Conservation (phyloP, 306 rosid genomes). For the Quercus mongolica region DNA sequence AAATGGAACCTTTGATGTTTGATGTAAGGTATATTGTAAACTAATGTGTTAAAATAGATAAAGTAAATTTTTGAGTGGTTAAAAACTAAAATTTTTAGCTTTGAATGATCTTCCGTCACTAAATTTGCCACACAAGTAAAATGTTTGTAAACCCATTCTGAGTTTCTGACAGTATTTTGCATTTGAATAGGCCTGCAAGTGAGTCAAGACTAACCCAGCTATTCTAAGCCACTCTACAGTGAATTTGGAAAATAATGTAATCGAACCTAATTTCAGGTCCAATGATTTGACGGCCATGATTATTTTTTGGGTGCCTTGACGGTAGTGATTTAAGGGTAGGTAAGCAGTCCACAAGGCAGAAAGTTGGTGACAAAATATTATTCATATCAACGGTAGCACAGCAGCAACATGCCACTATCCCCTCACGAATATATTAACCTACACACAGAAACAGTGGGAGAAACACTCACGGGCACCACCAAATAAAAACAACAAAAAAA, state of each 20-base stretch:
- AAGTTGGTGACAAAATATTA: not conserved
- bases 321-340: constrained; percentile 10
- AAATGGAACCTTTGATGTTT: too few relatives aligned
- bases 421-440: constrained; percentile 38
- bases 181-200: constrained; percentile 8
- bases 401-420: constrained; percentile 18
- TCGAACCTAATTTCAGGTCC: not conserved
- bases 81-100: too few relatives aligned
- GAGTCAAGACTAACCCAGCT: not conserved
- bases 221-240: not conserved
- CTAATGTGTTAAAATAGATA: too few relatives aligned
- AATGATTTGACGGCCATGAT: constrained; percentile 11
- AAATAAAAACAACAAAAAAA: constrained; percentile 45
- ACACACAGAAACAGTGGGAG: constrained; percentile 49
- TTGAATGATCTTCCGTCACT: too few relatives aligned
- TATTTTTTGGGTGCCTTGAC: not conserved
- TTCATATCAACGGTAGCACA: not conserved
- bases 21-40: too few relatives aligned
- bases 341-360: not conserved
- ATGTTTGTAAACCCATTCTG: too few relatives aligned
- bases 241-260: not conserved
- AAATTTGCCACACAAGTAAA: too few relatives aligned
- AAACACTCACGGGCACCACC: constrained; percentile 68
- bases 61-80: too few relatives aligned
- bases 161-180: too few relatives aligned